Base-by-base conservation (phyloP, 2,329 filamentous ascomycete species). In the Bimuria novae-zelandiae region DNA sequence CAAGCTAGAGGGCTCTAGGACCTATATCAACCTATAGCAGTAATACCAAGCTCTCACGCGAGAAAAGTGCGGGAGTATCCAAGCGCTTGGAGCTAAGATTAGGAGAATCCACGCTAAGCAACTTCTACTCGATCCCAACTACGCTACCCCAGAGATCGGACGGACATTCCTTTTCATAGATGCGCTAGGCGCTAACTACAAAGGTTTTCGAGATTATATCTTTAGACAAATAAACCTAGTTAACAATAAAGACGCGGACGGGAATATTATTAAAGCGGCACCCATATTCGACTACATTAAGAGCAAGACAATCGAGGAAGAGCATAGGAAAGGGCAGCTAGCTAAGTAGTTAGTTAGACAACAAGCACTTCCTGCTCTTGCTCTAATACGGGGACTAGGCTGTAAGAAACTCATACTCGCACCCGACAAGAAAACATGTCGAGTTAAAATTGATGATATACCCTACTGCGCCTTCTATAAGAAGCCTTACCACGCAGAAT, bases 251-350 rank as follows among this genome's bases (percentile, higher is more conserved):
- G 51, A 53, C 23, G 36, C n/a, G 42, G 36, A 50, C 32, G 29
- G 45, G 8, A 32, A 49, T 30, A 39, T 53, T 12, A 19, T 53
- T n/a, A 53, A 53, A 44, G 51, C 36, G 25, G 37, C 29, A 50
- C 45, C 51, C 22, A 50, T 27, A 16, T 53, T 53, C 30, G 29
- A 53, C 10, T 53, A 53, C 29, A 49, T 53, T 45, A 35, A 53
- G 23, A 43, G 43, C 27, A 53, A 53, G 41, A 45, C 23, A 37
- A 40, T 51, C 39, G 21, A 51, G 12, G 41, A 51, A 51, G 45
- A 52, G 27, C 23, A 52, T 25, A 52, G 43, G 25, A 52, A 49
- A 32, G 50, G 23, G 22, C 25, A 43, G 21, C 43, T 48, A 19
- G 44, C 8, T 5, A 52, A 40, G 36, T 10, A 17, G 6, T 6